A percentile compares a stretch with the other conserved stretches of the same genome.
Evolutionary conservation across 352 stramenopile species (phyloP).

Genomic region (Phytophthora pini): DNA sequence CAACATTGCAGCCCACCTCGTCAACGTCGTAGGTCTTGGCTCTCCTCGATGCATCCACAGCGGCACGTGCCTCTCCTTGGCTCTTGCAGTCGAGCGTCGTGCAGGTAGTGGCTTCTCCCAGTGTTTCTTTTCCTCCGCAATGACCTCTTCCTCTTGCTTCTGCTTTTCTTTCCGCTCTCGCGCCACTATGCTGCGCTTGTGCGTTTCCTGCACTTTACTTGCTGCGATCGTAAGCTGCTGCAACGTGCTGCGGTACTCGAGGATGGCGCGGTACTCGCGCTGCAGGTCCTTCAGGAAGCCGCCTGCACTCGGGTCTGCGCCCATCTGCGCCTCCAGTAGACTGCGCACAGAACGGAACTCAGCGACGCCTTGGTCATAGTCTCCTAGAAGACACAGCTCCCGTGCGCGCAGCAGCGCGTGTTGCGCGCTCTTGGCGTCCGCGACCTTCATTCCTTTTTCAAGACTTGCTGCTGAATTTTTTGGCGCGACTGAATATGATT

Average conservation of each 20-base stretch:
- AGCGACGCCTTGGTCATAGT: conserved; percentile 57
- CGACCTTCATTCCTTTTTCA: conserved; percentile 5
- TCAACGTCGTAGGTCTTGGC: conserved; percentile 13
- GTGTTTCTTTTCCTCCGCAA: conserved; percentile 16
- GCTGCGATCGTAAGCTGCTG: conserved; percentile 38
- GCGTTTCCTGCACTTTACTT: conserved; percentile 33
- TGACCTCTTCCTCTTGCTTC: conserved; percentile 23
- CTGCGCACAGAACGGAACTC: conserved; percentile 50
- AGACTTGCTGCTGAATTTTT: conserved; percentile 3
- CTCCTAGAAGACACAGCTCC: conserved; percentile 70
- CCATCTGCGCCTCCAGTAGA: conserved; percentile 42
- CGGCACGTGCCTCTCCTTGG: conserved; percentile 14
- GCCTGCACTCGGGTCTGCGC: conserved; percentile 31
- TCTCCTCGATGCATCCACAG: conserved; percentile 29
- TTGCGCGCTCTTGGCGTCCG: conserved; percentile 8
- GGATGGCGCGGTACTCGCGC: conserved; percentile 51
- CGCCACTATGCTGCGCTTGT: conserved; percentile 26
- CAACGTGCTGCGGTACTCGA: conserved; percentile 57
- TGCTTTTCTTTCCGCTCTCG: conserved; percentile 20
- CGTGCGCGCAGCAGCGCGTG: conserved; percentile 56
- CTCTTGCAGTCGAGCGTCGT: conserved; percentile 2
- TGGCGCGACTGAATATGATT: conserved; percentile 23
- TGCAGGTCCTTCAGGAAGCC: conserved; percentile 60
- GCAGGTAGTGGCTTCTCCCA: conserved; percentile 20
- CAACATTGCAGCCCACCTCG: conserved; percentile 3